phyloP scores from a whole-genome alignment of 2,329 filamentous ascomycete genomes.

The Dendryphion nanum region DNA sequence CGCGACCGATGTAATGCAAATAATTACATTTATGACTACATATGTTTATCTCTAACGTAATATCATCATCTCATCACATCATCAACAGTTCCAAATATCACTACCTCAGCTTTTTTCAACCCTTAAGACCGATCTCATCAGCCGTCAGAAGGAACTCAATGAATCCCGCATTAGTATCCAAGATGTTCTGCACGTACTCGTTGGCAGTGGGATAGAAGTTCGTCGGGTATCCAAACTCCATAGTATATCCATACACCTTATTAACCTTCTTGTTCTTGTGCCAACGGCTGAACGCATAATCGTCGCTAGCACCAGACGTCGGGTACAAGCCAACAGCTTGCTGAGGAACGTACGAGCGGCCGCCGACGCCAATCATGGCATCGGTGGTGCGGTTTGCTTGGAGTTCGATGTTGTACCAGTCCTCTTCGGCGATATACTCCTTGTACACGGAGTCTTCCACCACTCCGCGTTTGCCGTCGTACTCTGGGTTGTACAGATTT shows the following conservation, averaged over 20 bases:
- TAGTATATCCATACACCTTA: conserved; percentile 42
- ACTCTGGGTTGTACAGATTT: conserved; percentile 54
- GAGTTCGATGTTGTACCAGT: conserved; percentile 32
- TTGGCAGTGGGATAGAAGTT: conserved; percentile 42
- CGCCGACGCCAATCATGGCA: conserved; percentile 36
- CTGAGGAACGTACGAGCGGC: conserved; percentile 29
- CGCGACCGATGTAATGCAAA: too few relatives aligned
- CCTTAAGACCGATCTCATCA: conserved; percentile 30
- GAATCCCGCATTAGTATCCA: conserved; percentile 43
- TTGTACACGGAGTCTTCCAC: conserved; percentile 52
- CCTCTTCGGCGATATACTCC: conserved; percentile 39
- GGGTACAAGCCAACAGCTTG: conserved; percentile 41
- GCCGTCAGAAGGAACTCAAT: conserved; percentile 42
- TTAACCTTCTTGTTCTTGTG: conserved; percentile 36
- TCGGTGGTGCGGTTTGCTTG: conserved; percentile 33
- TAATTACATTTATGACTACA: too few relatives aligned
- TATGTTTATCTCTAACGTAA: too few relatives aligned
- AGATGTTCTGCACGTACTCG: conserved; percentile 43
- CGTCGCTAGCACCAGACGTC: conserved; percentile 37
- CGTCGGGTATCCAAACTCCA: conserved; percentile 42
- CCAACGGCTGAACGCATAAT: conserved; percentile 39
- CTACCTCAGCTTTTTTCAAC: too few relatives aligned
- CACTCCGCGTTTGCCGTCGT: conserved; percentile 52
- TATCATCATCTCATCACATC: too few relatives aligned
- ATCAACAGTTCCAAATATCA: too few relatives aligned